Base-by-base conservation (phyloP, 83 land plant genomes). In the Thuja plicata region DNA sequence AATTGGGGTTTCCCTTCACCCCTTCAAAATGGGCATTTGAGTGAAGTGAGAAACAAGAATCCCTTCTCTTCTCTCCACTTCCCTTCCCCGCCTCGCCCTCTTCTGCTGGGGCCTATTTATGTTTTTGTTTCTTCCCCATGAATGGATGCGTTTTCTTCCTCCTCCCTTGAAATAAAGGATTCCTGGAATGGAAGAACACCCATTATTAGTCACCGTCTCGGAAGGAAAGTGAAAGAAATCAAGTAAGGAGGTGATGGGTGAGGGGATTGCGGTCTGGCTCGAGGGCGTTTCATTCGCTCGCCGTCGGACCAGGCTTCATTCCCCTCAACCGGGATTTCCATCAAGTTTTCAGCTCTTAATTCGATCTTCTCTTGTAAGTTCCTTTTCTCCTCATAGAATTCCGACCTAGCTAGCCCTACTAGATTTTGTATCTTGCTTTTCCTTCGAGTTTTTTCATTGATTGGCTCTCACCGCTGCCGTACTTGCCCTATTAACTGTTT, bases 231-330 rank as follows among this genome's bases (percentile, higher is more conserved):
- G 50, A 46, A 46, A 8, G 50, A 8, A 40, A 6, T 19, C 21
- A 37, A 50, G 16, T 24, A 52, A 84, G 86, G 86, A 84, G 7
- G 37, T 84, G 57, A 32, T 52, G 38, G 62, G 34, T 84, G 60
- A 52, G 86, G 86, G 86, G 86, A 84, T 50, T 84, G 86, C 86
- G 55, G 60, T 84, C 86, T 84, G 86, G 86, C 86, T 84, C 86
- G 86, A 84, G 86, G 86, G 34, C 86, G 21, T 35, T 16, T 19
- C 3, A 12, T 13, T 16, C 2, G 16, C 16, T 32, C 10, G 52
- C 74, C 88, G 88, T 87, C 88, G 88, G 88, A 87, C 88, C 88
- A 87, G 88, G 88, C 88, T 87, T 87, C 88, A 87, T 87, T 87
- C 88, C 88, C 74, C 78, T 87, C 88, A 54, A 87, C 86, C 12